Conservation (phyloP, 441 rosid genomes). For the Raphanus hybrid region DNA sequence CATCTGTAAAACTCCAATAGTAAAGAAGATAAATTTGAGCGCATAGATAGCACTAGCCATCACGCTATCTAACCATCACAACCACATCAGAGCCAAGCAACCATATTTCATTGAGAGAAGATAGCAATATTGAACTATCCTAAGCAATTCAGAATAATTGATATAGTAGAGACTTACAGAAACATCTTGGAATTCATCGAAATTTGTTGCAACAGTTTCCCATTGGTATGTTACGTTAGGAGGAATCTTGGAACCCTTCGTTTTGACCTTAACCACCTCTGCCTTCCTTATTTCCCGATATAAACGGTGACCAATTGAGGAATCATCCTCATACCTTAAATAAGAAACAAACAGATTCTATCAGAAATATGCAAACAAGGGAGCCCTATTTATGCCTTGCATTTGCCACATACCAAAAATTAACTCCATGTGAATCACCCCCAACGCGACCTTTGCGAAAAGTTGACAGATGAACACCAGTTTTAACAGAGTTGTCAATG, state of each 20-base stretch:
- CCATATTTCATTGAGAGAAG: constrained; percentile 3
- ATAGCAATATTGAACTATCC: background rate
- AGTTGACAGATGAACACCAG: constrained; percentile 69
- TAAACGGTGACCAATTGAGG: constrained; percentile 79
- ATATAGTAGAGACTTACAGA: constrained; percentile 63
- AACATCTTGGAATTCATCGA: constrained; percentile 90
- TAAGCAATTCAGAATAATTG: constrained; percentile 4
- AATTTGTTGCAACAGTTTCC: constrained; percentile 95
- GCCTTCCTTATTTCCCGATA: constrained; percentile 84
- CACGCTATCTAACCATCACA: constrained; percentile 24
- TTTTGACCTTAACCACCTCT: constrained; percentile 70
- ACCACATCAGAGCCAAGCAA: constrained; percentile 32
- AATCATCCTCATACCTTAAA: constrained; percentile 89
- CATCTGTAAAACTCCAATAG: constrained; percentile 12
- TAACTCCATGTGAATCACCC: constrained; percentile 87
- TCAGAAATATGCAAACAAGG: constrained; percentile 31
- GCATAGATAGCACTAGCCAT: constrained; percentile 22
- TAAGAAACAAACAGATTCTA: constrained; percentile 38
- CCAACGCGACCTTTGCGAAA: constrained; percentile 91
- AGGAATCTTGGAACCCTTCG: constrained; percentile 76
- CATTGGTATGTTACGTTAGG: constrained; percentile 70
- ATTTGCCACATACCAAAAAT: constrained; percentile 64
- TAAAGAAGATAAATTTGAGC: constrained; percentile 15
- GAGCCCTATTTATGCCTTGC: constrained; percentile 4
- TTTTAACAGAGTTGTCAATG: constrained; percentile 82